Base-by-base conservation (phyloP, 2,329 filamentous ascomycete genomes). In the Cordyceps javanica region DNA sequence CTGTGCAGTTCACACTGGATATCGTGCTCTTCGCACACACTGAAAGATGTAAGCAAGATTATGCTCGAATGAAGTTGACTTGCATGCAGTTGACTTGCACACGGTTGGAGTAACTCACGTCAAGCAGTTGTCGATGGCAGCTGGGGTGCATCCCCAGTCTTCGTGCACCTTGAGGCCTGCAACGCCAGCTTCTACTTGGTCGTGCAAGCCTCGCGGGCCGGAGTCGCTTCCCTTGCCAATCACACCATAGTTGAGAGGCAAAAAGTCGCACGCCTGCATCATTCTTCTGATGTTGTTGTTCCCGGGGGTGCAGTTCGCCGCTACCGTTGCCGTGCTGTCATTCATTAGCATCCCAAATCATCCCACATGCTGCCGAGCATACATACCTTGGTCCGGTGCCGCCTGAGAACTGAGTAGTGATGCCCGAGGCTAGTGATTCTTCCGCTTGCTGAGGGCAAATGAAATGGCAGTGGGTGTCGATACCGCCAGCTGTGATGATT, bases 1-100 rank as follows among this genome's bases (percentile, higher is more conserved):
- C 92, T 97, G 71, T 97, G 93, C 65, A 97, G 95, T 62, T 96
- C 83, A 63, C 90, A 95, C 72, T 97, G 93, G 26, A 97, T 84
- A 67, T 97, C 93, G 57, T 90, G 83, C 68, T 96, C 88, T 66
- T 97, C 93, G 70, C 92, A 97, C 44, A 97, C 88, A n/a, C n/a
- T n/a, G n/a, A n/a, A n/a, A n/a, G n/a, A n/a, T n/a, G n/a, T n/a
- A n/a, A n/a, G n/a, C n/a, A n/a, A n/a, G n/a, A n/a, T n/a, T n/a
- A n/a, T n/a, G n/a, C n/a, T n/a, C n/a, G n/a, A n/a, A n/a, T n/a
- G n/a, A n/a, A n/a, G n/a, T n/a, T n/a, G n/a, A n/a, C n/a, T n/a
- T n/a, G n/a, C n/a, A n/a, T n/a, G n/a, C n/a, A n/a, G n/a, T n/a
- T n/a, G n/a, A n/a, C n/a, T n/a, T n/a, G n/a, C n/a, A n/a, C n/a